A percentile compares a stretch with the other conserved stretches of the same genome.
These are phyloP conservation scores for Favolaschia claudopus DNA, from an alignment of 768 basidiomycete genomes.

Conservation along the genomic window DNA sequence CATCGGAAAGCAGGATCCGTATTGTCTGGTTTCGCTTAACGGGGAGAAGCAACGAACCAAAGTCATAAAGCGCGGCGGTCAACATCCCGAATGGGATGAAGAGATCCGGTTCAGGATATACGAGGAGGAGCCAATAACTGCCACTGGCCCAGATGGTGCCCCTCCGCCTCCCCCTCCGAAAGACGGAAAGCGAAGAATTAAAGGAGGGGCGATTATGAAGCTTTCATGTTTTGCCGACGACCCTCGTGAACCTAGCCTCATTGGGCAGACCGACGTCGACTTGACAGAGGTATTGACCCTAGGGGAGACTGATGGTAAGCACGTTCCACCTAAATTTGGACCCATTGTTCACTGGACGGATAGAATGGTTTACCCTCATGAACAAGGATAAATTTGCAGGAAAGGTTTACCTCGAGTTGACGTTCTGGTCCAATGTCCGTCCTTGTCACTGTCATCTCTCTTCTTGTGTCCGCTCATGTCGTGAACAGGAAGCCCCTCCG, in stretches of 20 bases:
- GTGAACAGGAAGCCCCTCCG: slow-evolving; percentile 75
- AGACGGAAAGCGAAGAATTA: slow-evolving; percentile 59
- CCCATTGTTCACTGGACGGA: background rate
- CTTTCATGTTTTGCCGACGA: slow-evolving; percentile 96
- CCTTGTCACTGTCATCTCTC: background rate
- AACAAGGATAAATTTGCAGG: slow-evolving; percentile 94
- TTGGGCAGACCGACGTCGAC: slow-evolving; percentile 90
- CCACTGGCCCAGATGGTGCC: slow-evolving; percentile 46
- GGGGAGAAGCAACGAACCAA: slow-evolving; percentile 88
- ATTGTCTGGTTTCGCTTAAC: slow-evolving; percentile 81
- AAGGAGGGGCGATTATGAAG: slow-evolving; percentile 78
- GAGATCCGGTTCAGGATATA: slow-evolving; percentile 91
- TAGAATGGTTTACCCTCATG: slow-evolving; percentile 94
- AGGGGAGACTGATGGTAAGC: slow-evolving; percentile 95
- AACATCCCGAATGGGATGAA: slow-evolving; percentile 99
- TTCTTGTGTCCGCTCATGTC: slow-evolving; percentile 4
- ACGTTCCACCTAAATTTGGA: background rate
- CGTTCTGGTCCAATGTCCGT: slow-evolving; percentile 94
- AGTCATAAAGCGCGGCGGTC: slow-evolving; percentile 95
- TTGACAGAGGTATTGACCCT: slow-evolving; percentile 90
- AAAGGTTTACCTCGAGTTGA: slow-evolving; percentile 95
- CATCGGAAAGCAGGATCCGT: slow-evolving; percentile 98
- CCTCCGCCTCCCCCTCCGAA: slow-evolving; percentile 80
- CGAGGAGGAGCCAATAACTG: slow-evolving; percentile 71
- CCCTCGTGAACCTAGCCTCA: slow-evolving; percentile 91